Evolutionary conservation across 1,284 basidiomycete genomes (phyloP), one percentile per base, ranked within the genome.

Genomic region (Fomitopsis betulina): DNA sequence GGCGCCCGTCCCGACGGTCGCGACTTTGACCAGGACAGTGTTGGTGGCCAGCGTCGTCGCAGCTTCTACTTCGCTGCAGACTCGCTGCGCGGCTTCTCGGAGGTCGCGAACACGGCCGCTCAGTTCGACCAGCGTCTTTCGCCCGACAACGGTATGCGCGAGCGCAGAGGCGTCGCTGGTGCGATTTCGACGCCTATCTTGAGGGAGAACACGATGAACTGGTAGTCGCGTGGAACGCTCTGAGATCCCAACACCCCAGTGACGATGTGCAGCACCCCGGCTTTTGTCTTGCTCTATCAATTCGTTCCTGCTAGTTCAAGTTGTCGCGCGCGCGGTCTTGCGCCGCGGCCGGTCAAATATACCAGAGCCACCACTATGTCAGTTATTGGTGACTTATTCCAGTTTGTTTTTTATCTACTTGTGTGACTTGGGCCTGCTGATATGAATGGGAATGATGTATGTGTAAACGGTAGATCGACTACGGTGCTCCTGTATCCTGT

Each of bases 41-140:
- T 90, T 2, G 89, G 89, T 25, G 86, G 83, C 8, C 81, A 83
- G 70, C 77, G 89, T 54, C 74, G 90, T 55, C 72, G 89, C 58
- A 89, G 86, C 63, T 93, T 91, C 77, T 93, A 92, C 72, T 93
- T 83, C 68, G 89, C 89, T 3, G 90, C 91, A 73, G 90, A 92
- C 70, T 87, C 85, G 61, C 71, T 93, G 69, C 75, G 86, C 37
- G 86, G 85, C 3, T 83, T 71, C 65, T 74, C 79, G 27, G 63
- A 65, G 27, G 43, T 56, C 25, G 58, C 58, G 19, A 45, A 42
- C 19, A 57, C 58, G 1, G 63, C 62, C 39, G 60, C 60, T 17
- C 57, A 62, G 54, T 67, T 64, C 60, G 63, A 64, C 57, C 45
- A 62, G 19, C 39, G 15, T 7, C 12, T 42, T 37, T 38, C 51